phyloP scores from a whole-genome alignment of 805 yeast genomes.

The Lachancea thermotolerans region DNA sequence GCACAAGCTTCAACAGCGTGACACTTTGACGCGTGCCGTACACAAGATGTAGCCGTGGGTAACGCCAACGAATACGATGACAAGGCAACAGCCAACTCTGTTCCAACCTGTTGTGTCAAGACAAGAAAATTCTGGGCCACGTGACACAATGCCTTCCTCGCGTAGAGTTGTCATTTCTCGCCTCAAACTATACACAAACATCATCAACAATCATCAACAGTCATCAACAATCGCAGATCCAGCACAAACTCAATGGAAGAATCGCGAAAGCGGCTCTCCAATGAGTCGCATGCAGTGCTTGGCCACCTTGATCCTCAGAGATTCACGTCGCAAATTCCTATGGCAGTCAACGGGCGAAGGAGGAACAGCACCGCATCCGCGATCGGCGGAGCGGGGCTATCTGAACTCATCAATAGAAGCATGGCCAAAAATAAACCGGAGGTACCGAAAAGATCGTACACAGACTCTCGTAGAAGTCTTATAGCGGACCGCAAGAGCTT shows the following conservation, averaged over 20 bases:
- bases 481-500: slow-evolving; percentile 7
- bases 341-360: slow-evolving; percentile 11
- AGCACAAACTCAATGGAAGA: slow-evolving; percentile 3
- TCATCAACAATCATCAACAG: no score
- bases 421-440: slow-evolving; percentile 14
- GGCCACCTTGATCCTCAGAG: slow-evolving; percentile 18
- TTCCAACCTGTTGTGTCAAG: no score
- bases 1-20: no score
- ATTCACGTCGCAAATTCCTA: slow-evolving; percentile 24
- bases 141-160: no score
- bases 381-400: slow-evolving; percentile 16
- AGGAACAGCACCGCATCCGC: slow-evolving; percentile 17
- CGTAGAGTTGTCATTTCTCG: no score
- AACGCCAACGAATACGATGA: no score
- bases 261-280: neutral
- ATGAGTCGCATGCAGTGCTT: slow-evolving; percentile 10
- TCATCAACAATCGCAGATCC: no score
- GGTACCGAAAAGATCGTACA: slow-evolving; percentile 1
- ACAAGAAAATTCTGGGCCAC: no score
- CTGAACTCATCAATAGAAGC: slow-evolving; percentile 25
- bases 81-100: no score
- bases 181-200: no score
- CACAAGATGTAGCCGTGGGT: no score
- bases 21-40: no score
- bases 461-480: slow-evolving; percentile 4